phyloP scores from a whole-genome alignment of 2,329 filamentous ascomycete genomes.

The Fusarium protoensiforme region DNA sequence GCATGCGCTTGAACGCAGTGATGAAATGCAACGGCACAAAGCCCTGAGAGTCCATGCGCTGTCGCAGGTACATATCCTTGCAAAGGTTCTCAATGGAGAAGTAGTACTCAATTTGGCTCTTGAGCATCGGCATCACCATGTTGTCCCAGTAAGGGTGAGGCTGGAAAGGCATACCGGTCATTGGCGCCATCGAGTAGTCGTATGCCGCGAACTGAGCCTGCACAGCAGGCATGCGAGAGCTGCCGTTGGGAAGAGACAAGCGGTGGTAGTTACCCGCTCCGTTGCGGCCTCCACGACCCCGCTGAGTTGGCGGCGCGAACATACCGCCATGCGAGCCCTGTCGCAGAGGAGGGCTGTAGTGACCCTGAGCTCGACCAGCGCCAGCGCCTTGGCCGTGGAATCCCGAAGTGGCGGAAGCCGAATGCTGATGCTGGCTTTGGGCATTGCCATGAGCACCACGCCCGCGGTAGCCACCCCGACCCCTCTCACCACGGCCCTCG shows the following conservation, averaged over 20 bases:
- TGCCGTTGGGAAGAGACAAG: constrained; percentile 53
- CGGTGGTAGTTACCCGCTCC: constrained; percentile 51
- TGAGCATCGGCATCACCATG: constrained; percentile 55
- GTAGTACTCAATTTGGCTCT: constrained; percentile 83
- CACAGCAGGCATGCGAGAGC: constrained; percentile 49
- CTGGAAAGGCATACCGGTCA: constrained; percentile 50
- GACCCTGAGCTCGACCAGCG: constrained; percentile 48
- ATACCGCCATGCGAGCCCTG: constrained; percentile 52
- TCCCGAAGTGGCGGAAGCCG: constrained; percentile 32
- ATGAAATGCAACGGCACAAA: constrained; percentile 87
- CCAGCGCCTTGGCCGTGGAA: constrained; percentile 51
- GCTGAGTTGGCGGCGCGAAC: constrained; percentile 48
- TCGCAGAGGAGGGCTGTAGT: constrained; percentile 58
- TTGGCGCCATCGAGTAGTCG: constrained; percentile 55
- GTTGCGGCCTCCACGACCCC: constrained; percentile 51
- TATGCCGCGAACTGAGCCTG: constrained; percentile 50
- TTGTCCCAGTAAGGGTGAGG: constrained; percentile 65
- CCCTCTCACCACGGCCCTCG: constrained; percentile 54
- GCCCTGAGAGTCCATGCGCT: constrained; percentile 94
- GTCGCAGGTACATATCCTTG: constrained; percentile 90
- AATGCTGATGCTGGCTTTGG: constrained; percentile 50
- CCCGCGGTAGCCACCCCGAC: constrained; percentile 58
- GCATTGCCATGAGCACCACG: constrained; percentile 56
- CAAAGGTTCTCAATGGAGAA: constrained; percentile 96
- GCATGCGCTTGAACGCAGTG: constrained; percentile 82